Evolutionary conservation across 805 yeast species (phyloP).

Genomic region (Kazachstania taianensis): DNA sequence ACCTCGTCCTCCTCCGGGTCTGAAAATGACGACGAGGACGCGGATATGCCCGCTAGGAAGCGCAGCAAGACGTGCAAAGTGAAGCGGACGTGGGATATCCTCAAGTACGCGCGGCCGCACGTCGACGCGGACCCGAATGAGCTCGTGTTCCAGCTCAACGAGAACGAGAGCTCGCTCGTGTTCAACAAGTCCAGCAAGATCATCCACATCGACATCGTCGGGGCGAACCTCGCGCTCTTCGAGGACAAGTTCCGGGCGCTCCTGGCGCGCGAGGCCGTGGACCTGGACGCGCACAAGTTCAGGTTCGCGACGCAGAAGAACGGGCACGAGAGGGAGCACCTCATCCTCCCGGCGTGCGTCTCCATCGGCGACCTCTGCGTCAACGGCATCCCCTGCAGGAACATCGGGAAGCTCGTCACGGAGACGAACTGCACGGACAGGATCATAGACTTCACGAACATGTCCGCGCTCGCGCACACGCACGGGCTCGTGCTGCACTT

Average conservation of each 20-base stretch:
- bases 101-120: slow-evolving; percentile 35
- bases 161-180: slow-evolving; percentile 21
- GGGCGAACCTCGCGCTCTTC: slow-evolving; percentile 3
- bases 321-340: slow-evolving; percentile 4
- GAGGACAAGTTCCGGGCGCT: slow-evolving; percentile 2
- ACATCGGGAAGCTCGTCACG: slow-evolving; percentile 12
- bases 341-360: slow-evolving; percentile 15
- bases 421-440: slow-evolving; percentile 9
- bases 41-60: background rate
- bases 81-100: slow-evolving; percentile 7
- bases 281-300: slow-evolving; percentile 7
- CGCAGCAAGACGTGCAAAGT: background rate
- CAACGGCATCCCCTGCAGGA: slow-evolving; percentile 12
- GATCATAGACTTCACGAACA: slow-evolving; percentile 8
- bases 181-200: slow-evolving; percentile 23
- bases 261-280: slow-evolving; percentile 5
- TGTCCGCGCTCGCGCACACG: slow-evolving; percentile 2
- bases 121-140: slow-evolving; percentile 30
- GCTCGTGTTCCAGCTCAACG: slow-evolving; percentile 33
- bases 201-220: slow-evolving; percentile 14
- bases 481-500: slow-evolving; percentile 16
- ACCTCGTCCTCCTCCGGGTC: background rate
- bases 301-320: slow-evolving; percentile 4
- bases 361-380: slow-evolving; percentile 13
- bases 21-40: slow-evolving; percentile 1